Evolutionary conservation across 768 basidiomycete genomes (phyloP), one percentile per base, ranked within the genome.

Genomic region (Mycena olivaceomarginata): DNA sequence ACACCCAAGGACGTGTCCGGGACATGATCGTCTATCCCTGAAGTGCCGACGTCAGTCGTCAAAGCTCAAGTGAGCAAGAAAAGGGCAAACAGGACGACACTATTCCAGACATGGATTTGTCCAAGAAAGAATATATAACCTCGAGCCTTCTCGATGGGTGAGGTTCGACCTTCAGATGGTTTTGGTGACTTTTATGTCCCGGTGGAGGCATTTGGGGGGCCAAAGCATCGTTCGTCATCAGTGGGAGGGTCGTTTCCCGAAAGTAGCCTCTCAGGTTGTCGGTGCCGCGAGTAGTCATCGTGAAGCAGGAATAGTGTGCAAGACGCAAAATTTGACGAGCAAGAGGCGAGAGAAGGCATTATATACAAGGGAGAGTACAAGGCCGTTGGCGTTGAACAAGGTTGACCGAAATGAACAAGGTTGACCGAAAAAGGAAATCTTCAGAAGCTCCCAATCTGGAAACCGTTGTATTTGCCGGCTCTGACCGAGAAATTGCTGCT

Each of bases 101-200:
- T 18, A 82, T 76, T 22, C 85, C 81, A 48, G 83, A 78, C 51
- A 92, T 83, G 1, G 76, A 78, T 6, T 62, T 53, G 9, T 83
- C 76, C 16, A 82, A 69, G 69, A 91, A 81, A 11, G 76, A 75
- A 41, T 88, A 85, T 22, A 93, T 91, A 37, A 80, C 82, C 79
- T 91, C 90, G n/a, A 95, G 84, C 72, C 85, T 86, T 76, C 93
- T 87, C 84, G 90, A 91, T 12, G 82, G 75, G 69, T 91, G 90
- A 12, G 90, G 89, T 31, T 85, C 87, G 69, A 92, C 83, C 75
- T 84, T 80, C 25, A 90, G 84, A 40, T 81, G 70, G 77, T 92
- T 91, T 65, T 80, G 64, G 80, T 91, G 90, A 79, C 88, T 90
- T 82, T 89, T 90, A 76, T 90, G 89, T 67, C 86, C 85, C 59